These are phyloP conservation scores for Phytophthora cryptogea DNA, from an alignment of 352 stramenopile genomes.

Conservation along the genomic window DNA sequence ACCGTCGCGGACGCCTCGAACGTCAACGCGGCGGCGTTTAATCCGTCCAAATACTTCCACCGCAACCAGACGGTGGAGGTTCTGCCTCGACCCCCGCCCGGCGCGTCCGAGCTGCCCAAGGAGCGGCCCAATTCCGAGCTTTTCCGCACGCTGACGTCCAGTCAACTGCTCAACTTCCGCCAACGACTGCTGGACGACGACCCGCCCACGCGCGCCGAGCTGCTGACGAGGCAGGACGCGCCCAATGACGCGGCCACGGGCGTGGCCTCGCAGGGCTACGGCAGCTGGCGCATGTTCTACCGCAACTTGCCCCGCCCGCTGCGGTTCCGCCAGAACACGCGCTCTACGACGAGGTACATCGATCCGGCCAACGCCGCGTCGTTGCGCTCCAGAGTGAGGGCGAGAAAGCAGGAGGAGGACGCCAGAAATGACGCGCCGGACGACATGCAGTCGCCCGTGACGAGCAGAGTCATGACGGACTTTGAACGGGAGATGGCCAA, in stretches of 20 bases:
- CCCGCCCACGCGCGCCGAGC: constrained; percentile 21
- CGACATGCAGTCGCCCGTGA: constrained; percentile 30
- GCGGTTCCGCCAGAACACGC: constrained; percentile 77
- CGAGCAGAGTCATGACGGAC: constrained; percentile 41
- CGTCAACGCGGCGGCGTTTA: constrained; percentile 13
- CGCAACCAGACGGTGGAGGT: constrained; percentile 81
- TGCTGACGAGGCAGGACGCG: constrained; percentile 15
- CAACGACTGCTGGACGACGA: constrained; percentile 63
- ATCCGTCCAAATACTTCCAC: constrained; percentile 50
- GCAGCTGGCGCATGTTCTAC: constrained; percentile 69
- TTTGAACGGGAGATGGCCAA: constrained; percentile 60
- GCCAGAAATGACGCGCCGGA: constrained; percentile 36
- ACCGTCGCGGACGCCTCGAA: constrained; percentile 10
- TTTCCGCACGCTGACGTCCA: constrained; percentile 76
- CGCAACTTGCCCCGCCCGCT: constrained; percentile 67
- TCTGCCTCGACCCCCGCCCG: constrained; percentile 39
- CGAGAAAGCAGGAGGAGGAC: constrained; percentile 54
- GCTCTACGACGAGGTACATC: constrained; percentile 79
- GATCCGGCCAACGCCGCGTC: constrained; percentile 71
- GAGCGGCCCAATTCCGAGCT: constrained; percentile 61
- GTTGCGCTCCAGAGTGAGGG: constrained; percentile 55
- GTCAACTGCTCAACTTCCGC: constrained; percentile 58
- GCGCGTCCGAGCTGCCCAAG: constrained; percentile 37
- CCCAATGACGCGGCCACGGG: constrained; percentile 3
- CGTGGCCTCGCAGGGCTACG: constrained; percentile 23